Evolutionary conservation across 106 monocot genomes (phyloP), one percentile per base, ranked within the genome.

Genomic region (Phalaenopsis equestris): DNA sequence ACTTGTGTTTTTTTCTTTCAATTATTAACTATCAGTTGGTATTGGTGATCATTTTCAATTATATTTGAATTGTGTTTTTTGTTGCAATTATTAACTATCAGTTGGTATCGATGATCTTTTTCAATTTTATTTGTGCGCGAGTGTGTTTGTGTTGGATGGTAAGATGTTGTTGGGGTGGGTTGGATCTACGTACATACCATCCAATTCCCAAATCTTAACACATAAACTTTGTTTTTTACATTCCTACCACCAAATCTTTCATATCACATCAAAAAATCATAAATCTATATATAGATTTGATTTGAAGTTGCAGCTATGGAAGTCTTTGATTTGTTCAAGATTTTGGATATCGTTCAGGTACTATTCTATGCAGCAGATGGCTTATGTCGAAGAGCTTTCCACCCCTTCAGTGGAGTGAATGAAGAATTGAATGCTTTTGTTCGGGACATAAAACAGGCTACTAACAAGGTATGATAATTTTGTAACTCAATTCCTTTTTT

Each of bases 351-450:
- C 70, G 37, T 89, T 38, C 86, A 91, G 90, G 89, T 93, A 61
- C 76, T 86, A 5, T 82, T 86, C 76, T 82, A 75, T 67, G 46
- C 82, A 49, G 82, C 81, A 47, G 85, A 88, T 70, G 90, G 91
- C 3, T 58, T 77, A 57, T 92, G 90, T 77, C 84, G 85, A 55
- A 92, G 61, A 47, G 89, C 82, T 9, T 95, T 95, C 75, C 79
- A 89, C 81, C 85, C 94, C 55, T 95, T 95, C 68, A 88, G 56
- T 67, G 92, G 94, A 41, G 94, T 95, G 68, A 86, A 49, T 5
- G 92, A 95, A 85, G 94, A 95, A 84, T 56, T 95, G 48, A 90
- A 88, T 77, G 67, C 92, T 52, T 95, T 92, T 83, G 80, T 88
- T 79, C 82, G 76, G 52, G 94, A 95, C 82, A 92, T 95, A 57